These are phyloP conservation scores for Cicer chorassanicum DNA, from an alignment of 306 rosid species.

Conservation along the genomic window DNA sequence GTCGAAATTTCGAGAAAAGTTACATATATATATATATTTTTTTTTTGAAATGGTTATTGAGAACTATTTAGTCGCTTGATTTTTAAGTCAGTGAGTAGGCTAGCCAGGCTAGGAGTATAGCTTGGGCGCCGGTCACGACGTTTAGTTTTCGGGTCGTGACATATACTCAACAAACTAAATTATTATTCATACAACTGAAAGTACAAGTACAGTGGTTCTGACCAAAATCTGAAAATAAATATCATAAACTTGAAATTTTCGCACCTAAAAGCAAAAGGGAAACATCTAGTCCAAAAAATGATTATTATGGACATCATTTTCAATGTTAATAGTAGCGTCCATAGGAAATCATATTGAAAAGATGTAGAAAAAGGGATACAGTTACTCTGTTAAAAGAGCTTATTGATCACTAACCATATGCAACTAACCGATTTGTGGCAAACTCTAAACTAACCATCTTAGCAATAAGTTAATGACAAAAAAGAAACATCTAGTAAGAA, in stretches of 20 bases:
- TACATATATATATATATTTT: too few relatives aligned
- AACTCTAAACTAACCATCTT: background rate
- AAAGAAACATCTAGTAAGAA: slow-evolving; percentile 28
- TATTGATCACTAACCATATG: slow-evolving; percentile 1
- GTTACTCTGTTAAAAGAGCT: background rate
- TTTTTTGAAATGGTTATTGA: too few relatives aligned
- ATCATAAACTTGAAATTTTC: slow-evolving; percentile 1
- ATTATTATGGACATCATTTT: slow-evolving; percentile 24
- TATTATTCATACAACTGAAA: slow-evolving; percentile 24
- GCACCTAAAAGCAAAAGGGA: background rate
- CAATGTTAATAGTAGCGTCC: slow-evolving; percentile 18
- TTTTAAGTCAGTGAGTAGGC: too few relatives aligned
- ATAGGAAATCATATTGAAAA: background rate
- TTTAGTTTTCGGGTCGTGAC: too few relatives aligned
- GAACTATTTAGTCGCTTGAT: too few relatives aligned
- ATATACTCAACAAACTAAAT: background rate
- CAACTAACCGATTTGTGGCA: background rate
- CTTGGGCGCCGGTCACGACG: too few relatives aligned
- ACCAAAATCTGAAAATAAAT: slow-evolving; percentile 29
- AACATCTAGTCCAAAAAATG: background rate
- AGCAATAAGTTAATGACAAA: background rate
- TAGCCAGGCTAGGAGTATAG: too few relatives aligned
- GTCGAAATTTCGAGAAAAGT: too few relatives aligned
- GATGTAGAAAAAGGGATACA: background rate
- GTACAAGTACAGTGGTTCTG: background rate